A percentile compares a stretch with the other conserved stretches of the same genome.
Evolutionary conservation across 2,329 filamentous ascomycete species (phyloP).

Genomic region (Diaporthe aspalathi): DNA sequence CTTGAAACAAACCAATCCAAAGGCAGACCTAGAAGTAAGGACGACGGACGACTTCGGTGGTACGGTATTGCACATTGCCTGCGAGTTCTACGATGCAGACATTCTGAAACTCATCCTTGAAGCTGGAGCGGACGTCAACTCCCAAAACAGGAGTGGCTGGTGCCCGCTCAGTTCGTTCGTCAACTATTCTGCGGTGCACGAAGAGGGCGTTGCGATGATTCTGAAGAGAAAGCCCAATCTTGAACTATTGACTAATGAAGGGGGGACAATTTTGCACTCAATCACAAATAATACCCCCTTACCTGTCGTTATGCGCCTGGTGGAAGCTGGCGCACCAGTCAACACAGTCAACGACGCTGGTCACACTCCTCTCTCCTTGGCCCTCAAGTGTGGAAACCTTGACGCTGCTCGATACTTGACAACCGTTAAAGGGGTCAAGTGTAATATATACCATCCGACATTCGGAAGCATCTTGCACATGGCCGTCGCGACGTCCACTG

Average conservation of each 20-base stretch:
- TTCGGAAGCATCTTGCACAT: slow-evolving; percentile 1
- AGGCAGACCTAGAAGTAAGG: background rate
- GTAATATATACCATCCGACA: background rate
- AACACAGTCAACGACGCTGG: background rate
- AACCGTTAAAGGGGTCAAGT: background rate
- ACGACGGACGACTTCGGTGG: accelerated
- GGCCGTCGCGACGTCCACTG: background rate
- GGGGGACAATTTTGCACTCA: background rate
- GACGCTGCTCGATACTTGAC: background rate
- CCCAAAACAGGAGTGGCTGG: background rate
- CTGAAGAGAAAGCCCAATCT: background rate
- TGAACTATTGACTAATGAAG: background rate
- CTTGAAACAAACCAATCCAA: background rate
- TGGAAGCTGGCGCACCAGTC: background rate
- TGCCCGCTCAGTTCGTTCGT: background rate
- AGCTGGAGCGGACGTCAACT: background rate
- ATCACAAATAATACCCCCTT: background rate
- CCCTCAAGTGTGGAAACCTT: accelerated
- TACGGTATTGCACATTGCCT: background rate
- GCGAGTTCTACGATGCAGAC: accelerated
- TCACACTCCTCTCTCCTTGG: background rate
- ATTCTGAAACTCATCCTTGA: background rate
- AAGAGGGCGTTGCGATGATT: background rate
- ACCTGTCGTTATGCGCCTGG: background rate
- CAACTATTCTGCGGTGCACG: too few relatives aligned